A percentile compares a stretch with the other conserved stretches of the same genome.
Evolutionary conservation across 169 alveolate species (phyloP).

Genomic region (Perkinsus olseni): DNA sequence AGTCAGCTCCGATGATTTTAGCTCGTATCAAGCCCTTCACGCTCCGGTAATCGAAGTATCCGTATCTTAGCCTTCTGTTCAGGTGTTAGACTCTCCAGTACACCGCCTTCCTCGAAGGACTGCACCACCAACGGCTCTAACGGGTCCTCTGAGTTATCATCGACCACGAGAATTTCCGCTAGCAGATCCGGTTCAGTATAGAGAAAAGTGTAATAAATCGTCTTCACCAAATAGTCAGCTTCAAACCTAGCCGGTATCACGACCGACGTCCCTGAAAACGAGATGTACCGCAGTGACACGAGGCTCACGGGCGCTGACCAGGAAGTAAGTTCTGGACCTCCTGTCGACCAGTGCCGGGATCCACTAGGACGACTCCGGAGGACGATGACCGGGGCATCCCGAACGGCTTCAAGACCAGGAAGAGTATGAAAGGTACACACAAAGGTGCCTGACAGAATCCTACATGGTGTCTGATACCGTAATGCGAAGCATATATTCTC

Average conservation of each 20-base stretch:
- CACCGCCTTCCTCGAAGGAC: background rate
- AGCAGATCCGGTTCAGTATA: conserved; percentile 21
- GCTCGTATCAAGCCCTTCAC: conserved; percentile 44
- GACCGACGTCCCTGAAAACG: background rate
- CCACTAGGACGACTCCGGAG: background rate
- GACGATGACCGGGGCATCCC: background rate
- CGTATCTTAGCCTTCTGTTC: conserved; percentile 11
- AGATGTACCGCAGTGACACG: too few relatives aligned
- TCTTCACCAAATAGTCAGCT: conserved; percentile 25
- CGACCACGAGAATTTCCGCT: conserved; percentile 29
- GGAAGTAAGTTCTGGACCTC: background rate
- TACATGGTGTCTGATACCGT: background rate
- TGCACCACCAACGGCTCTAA: background rate
- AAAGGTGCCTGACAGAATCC: background rate
- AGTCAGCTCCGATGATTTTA: conserved; percentile 41
- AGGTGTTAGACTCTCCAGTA: conserved; percentile 23
- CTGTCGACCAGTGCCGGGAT: background rate
- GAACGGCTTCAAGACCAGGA: background rate
- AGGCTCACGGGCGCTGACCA: background rate
- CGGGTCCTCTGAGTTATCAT: conserved; percentile 21
- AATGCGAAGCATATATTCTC: too few relatives aligned
- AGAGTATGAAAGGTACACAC: background rate
- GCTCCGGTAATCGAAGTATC: conserved; percentile 18
- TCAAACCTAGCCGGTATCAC: conserved; percentile 33
- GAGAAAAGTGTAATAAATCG: conserved; percentile 24